phyloP scores from a whole-genome alignment of 768 basidiomycete species.

The Leccinellum albellum region DNA sequence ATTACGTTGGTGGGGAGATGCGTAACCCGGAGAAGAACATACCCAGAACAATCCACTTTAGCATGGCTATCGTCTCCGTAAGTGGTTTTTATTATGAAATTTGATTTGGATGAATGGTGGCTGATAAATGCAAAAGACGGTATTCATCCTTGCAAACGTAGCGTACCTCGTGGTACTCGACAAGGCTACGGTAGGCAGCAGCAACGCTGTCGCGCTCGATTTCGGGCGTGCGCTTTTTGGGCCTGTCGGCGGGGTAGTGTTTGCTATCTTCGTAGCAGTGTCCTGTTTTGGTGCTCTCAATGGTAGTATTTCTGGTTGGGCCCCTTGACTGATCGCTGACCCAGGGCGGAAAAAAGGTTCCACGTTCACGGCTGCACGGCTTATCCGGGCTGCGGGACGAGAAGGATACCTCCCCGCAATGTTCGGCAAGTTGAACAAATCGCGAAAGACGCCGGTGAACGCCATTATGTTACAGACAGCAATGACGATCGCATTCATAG shows the following conservation, averaged over 20 bases:
- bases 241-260: constrained; percentile 77
- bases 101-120: background rate
- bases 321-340: background rate
- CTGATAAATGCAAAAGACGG: constrained; percentile 38
- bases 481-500: constrained; percentile 74
- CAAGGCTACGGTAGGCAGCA: constrained; percentile 66
- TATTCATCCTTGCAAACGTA: constrained; percentile 81
- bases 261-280: constrained; percentile 88
- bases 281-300: constrained; percentile 96
- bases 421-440: constrained; percentile 74
- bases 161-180: constrained; percentile 94
- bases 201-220: constrained; percentile 87
- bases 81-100: constrained; percentile 20
- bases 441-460: constrained; percentile 82
- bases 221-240: constrained; percentile 88
- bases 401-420: constrained; percentile 83
- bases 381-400: constrained; percentile 85
- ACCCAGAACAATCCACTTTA: constrained; percentile 84
- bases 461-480: constrained; percentile 76
- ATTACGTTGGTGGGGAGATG: constrained; percentile 91
- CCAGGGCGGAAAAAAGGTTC: constrained; percentile 41
- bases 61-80: constrained; percentile 80
- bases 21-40: constrained; percentile 78
- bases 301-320: constrained; percentile 40
- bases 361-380: constrained; percentile 72